phyloP scores from a whole-genome alignment of 208 protist genomes.

The Porcisia deanei region DNA sequence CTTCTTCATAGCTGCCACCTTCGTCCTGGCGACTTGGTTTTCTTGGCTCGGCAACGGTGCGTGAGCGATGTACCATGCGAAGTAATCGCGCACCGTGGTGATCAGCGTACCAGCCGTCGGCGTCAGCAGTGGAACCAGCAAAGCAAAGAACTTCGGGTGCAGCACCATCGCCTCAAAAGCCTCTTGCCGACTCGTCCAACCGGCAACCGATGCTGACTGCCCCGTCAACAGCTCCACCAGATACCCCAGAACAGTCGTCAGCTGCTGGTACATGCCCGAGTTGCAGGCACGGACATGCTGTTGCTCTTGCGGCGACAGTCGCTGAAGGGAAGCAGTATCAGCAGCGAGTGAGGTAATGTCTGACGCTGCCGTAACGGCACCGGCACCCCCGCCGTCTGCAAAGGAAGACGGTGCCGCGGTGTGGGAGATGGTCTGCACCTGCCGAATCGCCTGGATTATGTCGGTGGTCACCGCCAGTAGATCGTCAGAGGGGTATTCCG shows the following conservation, averaged over 20 bases:
- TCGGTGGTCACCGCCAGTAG: slow-evolving; percentile 52
- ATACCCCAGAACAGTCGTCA: slow-evolving; percentile 61
- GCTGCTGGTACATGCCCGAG: slow-evolving; percentile 87
- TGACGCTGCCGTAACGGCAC: slow-evolving; percentile 1
- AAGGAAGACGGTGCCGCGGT: slow-evolving; percentile 4
- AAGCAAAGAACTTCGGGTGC: slow-evolving; percentile 59
- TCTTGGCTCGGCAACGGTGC: slow-evolving; percentile 1
- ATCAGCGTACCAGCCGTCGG: slow-evolving; percentile 63
- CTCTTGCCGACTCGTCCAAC: slow-evolving; percentile 21
- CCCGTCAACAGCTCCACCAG: slow-evolving; percentile 57
- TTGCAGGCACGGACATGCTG: slow-evolving; percentile 83
- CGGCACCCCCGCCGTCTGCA: neutral
- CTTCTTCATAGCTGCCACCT: neutral
- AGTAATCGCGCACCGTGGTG: slow-evolving; percentile 71
- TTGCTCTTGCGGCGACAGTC: slow-evolving; percentile 77
- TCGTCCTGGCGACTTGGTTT: no score
- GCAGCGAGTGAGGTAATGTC: slow-evolving; percentile 19
- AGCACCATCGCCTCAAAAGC: slow-evolving; percentile 47
- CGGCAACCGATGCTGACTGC: neutral
- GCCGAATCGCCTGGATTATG: slow-evolving; percentile 50
- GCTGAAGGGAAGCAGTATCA: slow-evolving; percentile 39
- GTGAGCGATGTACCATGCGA: slow-evolving; percentile 72
- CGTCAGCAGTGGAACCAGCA: slow-evolving; percentile 66
- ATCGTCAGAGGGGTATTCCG: slow-evolving; percentile 26
- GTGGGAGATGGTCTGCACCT: slow-evolving; percentile 45